A percentile compares a stretch with the other conserved stretches of the same genome.
phyloP scores from a whole-genome alignment of 164 flowering plant genomes.

The Euptelea pleiosperma region DNA sequence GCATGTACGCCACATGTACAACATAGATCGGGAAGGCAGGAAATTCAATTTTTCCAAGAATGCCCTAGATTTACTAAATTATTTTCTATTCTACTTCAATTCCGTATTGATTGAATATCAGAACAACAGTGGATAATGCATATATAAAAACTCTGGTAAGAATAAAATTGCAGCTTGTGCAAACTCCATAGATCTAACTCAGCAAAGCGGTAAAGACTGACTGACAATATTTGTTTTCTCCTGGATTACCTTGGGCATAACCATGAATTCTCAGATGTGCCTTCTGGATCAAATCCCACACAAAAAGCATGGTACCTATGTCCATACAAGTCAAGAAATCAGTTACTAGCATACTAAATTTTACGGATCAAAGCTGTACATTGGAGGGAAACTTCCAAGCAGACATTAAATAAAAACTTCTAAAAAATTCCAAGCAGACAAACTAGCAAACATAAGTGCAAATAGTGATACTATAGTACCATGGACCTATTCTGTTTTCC shows the following conservation, averaged over 20 bases:
- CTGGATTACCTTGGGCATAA: conserved; percentile 80
- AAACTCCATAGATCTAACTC: neutral
- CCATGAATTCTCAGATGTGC: conserved; percentile 75
- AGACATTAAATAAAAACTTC: too few species aligned
- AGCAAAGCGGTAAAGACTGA: neutral
- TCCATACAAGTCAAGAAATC: conserved; percentile 20
- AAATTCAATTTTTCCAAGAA: neutral
- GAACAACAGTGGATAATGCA: neutral
- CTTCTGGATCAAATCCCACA: conserved; percentile 88
- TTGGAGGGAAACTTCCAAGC: too few species aligned
- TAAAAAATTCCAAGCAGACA: too few species aligned
- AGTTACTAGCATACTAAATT: conserved; percentile 12
- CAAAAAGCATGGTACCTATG: conserved; percentile 97
- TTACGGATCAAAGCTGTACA: conserved; percentile 3
- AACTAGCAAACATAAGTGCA: too few species aligned
- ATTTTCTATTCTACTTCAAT: neutral
- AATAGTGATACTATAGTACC: too few species aligned
- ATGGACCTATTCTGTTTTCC: too few species aligned
- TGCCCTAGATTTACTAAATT: neutral
- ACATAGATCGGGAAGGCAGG: neutral
- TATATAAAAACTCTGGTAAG: neutral
- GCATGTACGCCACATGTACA: neutral
- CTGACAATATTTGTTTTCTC: neutral
- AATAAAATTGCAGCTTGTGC: neutral
- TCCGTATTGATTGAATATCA: neutral